These are phyloP conservation scores for Echria macrotheca DNA, from an alignment of 495 filamentous ascomycete species.

Conservation along the genomic window DNA sequence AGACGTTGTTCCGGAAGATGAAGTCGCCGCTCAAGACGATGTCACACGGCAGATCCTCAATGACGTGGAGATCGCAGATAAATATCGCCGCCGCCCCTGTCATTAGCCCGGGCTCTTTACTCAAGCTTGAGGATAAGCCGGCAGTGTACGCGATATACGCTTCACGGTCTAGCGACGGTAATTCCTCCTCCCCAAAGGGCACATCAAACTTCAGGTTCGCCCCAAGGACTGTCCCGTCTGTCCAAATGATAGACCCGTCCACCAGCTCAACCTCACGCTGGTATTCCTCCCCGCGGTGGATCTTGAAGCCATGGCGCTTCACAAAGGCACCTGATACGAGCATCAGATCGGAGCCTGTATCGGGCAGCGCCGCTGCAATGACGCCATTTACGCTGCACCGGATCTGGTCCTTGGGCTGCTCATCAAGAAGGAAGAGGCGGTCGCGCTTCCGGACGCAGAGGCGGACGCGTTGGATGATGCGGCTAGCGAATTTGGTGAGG, in stretches of 20 bases:
- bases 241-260: neutral
- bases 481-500: neutral
- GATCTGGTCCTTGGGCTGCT: neutral
- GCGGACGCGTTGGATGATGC: neutral
- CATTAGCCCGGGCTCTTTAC: neutral
- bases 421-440: slow-evolving; percentile 3
- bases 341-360: slow-evolving; percentile 4
- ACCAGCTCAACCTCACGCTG: neutral
- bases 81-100: neutral
- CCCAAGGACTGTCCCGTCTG: neutral
- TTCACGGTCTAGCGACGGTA: neutral
- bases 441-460: neutral
- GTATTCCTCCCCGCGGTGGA: neutral
- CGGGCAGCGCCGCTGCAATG: neutral
- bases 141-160: neutral
- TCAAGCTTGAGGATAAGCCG: neutral
- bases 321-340: neutral
- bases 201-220: neutral
- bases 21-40: neutral
- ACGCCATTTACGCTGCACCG: neutral
- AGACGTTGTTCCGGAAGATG: neutral
- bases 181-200: neutral
- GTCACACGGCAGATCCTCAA: slow-evolving; percentile 2
- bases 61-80: slow-evolving; percentile 1
- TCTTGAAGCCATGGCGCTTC: neutral